These are phyloP conservation scores for Tilletiopsis washingtonensis DNA, from an alignment of 1,284 basidiomycete species.

Conservation along the genomic window DNA sequence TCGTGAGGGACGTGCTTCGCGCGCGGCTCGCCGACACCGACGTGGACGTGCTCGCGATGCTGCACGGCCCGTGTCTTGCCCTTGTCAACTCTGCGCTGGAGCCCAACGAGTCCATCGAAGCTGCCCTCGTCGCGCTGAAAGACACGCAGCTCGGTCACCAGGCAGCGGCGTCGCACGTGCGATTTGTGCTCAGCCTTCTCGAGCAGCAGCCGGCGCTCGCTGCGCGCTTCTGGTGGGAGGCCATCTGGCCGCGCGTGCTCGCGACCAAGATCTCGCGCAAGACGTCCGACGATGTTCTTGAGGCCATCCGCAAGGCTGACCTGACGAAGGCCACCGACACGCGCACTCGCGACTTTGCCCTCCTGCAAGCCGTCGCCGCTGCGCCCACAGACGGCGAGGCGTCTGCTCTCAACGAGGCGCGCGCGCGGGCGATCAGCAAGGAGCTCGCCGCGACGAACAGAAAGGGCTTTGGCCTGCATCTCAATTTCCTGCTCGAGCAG, in stretches of 20 bases:
- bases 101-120: neutral
- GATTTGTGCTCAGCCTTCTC: no score
- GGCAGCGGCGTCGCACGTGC: no score
- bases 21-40: neutral
- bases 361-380: neutral
- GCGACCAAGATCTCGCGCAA: neutral
- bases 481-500: no score
- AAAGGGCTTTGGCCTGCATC: no score
- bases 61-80: no score
- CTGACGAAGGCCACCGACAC: neutral
- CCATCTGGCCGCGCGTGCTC: neutral
- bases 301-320: neutral
- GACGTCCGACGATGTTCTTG: neutral
- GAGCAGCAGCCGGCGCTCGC: no score
- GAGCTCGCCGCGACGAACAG: no score
- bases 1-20: neutral
- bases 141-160: neutral
- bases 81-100: no score
- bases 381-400: no score
- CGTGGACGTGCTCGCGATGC: neutral
- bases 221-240: no score
- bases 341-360: neutral
- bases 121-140: neutral
- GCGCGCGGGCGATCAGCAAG: no score
- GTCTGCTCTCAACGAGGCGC: no score